phyloP scores from a whole-genome alignment of 495 filamentous ascomycete genomes.

The Coniosporium apollinis region DNA sequence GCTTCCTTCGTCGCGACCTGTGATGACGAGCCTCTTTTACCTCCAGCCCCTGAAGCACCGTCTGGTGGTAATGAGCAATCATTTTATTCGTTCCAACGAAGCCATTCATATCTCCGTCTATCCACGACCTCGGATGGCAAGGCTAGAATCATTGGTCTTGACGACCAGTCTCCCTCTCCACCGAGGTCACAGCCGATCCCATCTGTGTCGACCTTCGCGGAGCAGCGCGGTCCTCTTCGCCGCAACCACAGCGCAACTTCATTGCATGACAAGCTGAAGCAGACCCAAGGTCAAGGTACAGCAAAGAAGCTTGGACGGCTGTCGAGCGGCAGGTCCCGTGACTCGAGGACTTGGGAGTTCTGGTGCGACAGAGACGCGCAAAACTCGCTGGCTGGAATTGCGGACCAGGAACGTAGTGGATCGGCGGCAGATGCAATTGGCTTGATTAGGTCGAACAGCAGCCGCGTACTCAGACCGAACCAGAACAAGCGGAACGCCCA shows the following conservation, averaged over 20 bases:
- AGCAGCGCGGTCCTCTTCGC: constrained; percentile 24
- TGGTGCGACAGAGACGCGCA: constrained; percentile 57
- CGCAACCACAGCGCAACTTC: constrained; percentile 41
- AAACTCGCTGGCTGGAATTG: constrained; percentile 52
- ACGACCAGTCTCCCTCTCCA: constrained; percentile 52
- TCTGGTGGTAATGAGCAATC: background rate
- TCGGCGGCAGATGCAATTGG: constrained; percentile 54
- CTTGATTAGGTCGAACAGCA: constrained; percentile 48
- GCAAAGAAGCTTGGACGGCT: constrained; percentile 16
- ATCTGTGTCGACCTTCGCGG: no score
- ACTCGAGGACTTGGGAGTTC: constrained; percentile 73
- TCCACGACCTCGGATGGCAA: constrained; percentile 70
- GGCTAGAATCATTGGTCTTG: constrained; percentile 55
- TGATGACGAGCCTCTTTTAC: no score
- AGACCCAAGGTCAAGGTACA: constrained; percentile 17
- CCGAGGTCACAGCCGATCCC: constrained; percentile 27
- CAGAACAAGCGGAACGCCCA: constrained; percentile 41
- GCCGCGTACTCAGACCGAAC: constrained; percentile 31
- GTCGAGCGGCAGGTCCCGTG: constrained; percentile 52
- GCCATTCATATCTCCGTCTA: constrained; percentile 39
- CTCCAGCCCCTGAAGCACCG: no score
- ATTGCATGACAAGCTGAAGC: constrained; percentile 20
- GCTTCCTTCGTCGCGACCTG: no score
- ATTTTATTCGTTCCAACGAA: constrained; percentile 15
- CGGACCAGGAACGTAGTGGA: constrained; percentile 52